Percentiles rank a stretch among this genome's conserved stretches.
Evolutionary conservation across 2,329 filamentous ascomycete genomes (phyloP).

Genomic region (Dactylonectria estremocensis): DNA sequence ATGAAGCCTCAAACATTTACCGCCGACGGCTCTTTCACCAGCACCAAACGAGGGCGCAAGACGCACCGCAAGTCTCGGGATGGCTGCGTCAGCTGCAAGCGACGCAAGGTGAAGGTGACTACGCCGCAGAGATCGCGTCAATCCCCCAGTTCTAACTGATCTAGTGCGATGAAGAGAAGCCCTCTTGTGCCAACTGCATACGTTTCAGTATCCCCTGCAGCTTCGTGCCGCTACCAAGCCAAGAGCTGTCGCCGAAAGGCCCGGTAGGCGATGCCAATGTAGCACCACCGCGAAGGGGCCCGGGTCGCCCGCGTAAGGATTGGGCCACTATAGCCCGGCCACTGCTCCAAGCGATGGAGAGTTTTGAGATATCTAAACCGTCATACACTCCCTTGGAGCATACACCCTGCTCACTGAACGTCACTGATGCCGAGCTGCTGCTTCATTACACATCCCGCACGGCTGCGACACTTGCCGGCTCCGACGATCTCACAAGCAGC

Average conservation of each 20-base stretch:
- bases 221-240: slow-evolving; percentile 42
- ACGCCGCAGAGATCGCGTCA: not conserved
- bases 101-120: slow-evolving; percentile 51
- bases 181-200: slow-evolving; percentile 51
- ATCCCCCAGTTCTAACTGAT: not conserved
- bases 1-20: not conserved
- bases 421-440: slow-evolving; percentile 51
- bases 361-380: slow-evolving; percentile 41
- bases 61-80: slow-evolving; percentile 51
- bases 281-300: slow-evolving; percentile 43
- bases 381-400: slow-evolving; percentile 31
- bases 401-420: slow-evolving; percentile 41
- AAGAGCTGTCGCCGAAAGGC: slow-evolving; percentile 34
- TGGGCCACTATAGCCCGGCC: slow-evolving; percentile 46
- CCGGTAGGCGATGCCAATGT: slow-evolving; percentile 36
- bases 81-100: slow-evolving; percentile 52
- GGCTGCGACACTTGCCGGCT: slow-evolving; percentile 42
- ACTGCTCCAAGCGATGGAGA: slow-evolving; percentile 37
- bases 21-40: slow-evolving; percentile 41
- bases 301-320: slow-evolving; percentile 50
- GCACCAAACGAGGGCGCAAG: slow-evolving; percentile 46
- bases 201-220: slow-evolving; percentile 51
- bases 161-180: slow-evolving; percentile 53
- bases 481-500: slow-evolving; percentile 33
- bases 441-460: slow-evolving; percentile 48